These are phyloP conservation scores for Hansenula anomala DNA, from an alignment of 1,139 yeast species.

Conservation along the genomic window DNA sequence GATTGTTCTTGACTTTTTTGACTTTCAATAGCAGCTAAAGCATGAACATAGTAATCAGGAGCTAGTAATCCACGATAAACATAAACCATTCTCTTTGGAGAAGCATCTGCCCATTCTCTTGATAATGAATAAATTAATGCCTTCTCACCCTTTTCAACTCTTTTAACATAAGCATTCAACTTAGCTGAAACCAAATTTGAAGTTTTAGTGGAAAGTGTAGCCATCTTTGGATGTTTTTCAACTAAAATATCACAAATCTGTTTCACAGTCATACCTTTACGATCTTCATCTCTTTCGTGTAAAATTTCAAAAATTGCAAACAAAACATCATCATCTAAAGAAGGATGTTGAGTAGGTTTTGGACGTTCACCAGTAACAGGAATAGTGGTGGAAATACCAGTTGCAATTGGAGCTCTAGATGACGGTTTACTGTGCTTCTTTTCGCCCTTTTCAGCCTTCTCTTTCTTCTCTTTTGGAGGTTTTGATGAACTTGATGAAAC, in stretches of 20 bases:
- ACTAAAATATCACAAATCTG: slow-evolving; percentile 73
- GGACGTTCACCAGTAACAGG: slow-evolving; percentile 83
- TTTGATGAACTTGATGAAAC: slow-evolving; percentile 6
- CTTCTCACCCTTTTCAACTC: slow-evolving; percentile 75
- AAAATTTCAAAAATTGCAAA: slow-evolving; percentile 69
- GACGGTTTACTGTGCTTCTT: slow-evolving; percentile 18
- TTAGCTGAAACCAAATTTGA: slow-evolving; percentile 79
- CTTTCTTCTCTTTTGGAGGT: slow-evolving; percentile 33
- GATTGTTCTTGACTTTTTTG: slow-evolving; percentile 12
- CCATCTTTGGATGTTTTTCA: slow-evolving; percentile 77
- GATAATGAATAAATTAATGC: slow-evolving; percentile 67
- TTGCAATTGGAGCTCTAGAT: slow-evolving; percentile 30
- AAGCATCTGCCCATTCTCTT: slow-evolving; percentile 86
- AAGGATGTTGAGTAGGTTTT: slow-evolving; percentile 58
- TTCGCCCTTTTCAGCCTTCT: slow-evolving; percentile 18
- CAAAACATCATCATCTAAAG: slow-evolving; percentile 71
- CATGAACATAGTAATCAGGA: slow-evolving; percentile 66
- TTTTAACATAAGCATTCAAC: slow-evolving; percentile 75
- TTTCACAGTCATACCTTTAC: slow-evolving; percentile 79
- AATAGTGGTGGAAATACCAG: slow-evolving; percentile 72
- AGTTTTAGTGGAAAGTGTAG: slow-evolving; percentile 71
- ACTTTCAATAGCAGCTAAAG: slow-evolving; percentile 41
- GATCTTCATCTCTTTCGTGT: slow-evolving; percentile 61
- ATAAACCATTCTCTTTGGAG: slow-evolving; percentile 84
- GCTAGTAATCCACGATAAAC: slow-evolving; percentile 76